Conservation (phyloP, 768 basidiomycete species). For the Pleurotus salmoneostramineus region DNA sequence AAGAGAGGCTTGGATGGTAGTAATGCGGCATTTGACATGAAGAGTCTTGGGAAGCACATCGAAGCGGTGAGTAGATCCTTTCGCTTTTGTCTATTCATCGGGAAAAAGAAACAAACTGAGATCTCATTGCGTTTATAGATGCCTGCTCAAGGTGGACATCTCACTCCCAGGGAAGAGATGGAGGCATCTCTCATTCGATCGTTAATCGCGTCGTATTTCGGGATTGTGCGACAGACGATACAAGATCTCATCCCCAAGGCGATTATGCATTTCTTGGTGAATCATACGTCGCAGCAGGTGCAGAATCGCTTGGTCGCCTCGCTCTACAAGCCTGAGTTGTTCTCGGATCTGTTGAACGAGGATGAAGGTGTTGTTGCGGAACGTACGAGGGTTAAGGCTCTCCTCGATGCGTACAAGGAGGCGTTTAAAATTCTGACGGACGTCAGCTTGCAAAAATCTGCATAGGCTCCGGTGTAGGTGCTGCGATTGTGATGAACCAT, state of each 20-base stretch:
- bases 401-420: constrained; percentile 95
- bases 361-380: constrained; percentile 95
- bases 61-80: constrained; percentile 73
- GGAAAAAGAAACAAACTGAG: neutral
- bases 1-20: constrained; percentile 67
- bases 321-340: constrained; percentile 93
- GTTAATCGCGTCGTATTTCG: constrained; percentile 93
- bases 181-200: constrained; percentile 93
- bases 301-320: constrained; percentile 95
- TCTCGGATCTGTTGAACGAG: constrained; percentile 87
- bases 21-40: constrained; percentile 95
- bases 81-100: constrained; percentile 4
- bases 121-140: constrained; percentile 31
- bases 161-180: constrained; percentile 90
- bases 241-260: constrained; percentile 97
- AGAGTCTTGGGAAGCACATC: constrained; percentile 94
- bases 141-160: constrained; percentile 54
- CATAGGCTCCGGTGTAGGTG: constrained; percentile 22
- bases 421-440: constrained; percentile 87
- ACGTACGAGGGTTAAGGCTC: constrained; percentile 86
- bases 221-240: constrained; percentile 93
- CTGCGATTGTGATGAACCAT: neutral
- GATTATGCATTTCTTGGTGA: constrained; percentile 97
- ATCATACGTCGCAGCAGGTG: constrained; percentile 93
- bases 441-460: constrained; percentile 63